These are phyloP conservation scores for Myriosclerotinia scirpicola DNA, from an alignment of 2,329 filamentous ascomycete genomes.

Conservation along the genomic window DNA sequence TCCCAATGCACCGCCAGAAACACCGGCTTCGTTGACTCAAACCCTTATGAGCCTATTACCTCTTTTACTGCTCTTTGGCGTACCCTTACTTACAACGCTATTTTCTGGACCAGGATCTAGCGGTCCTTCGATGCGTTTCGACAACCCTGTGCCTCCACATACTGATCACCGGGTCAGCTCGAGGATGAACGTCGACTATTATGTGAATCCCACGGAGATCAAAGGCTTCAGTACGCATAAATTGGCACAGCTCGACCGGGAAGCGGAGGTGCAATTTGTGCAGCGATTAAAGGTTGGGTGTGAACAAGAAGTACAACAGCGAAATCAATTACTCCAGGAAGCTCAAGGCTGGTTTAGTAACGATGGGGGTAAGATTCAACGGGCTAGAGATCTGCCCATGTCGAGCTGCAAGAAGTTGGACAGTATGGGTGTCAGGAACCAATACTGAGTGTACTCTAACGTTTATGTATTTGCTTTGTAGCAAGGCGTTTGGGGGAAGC, in stretches of 20 bases:
- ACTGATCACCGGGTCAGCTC: slow-evolving; percentile 72
- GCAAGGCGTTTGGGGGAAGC: slow-evolving; percentile 35
- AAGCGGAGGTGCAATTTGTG: slow-evolving; percentile 73
- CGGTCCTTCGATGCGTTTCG: slow-evolving; percentile 74
- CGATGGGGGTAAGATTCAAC: slow-evolving; percentile 59
- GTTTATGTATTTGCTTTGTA: slow-evolving; percentile 31
- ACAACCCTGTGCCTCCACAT: slow-evolving; percentile 66
- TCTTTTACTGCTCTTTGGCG: slow-evolving; percentile 83
- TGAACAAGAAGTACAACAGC: slow-evolving; percentile 65
- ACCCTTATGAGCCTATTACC: slow-evolving; percentile 77
- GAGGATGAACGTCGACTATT: slow-evolving; percentile 77
- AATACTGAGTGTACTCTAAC: slow-evolving; percentile 11
- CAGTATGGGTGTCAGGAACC: slow-evolving; percentile 45
- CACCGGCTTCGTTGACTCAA: slow-evolving; percentile 49
- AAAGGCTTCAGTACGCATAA: slow-evolving; percentile 67
- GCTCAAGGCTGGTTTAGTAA: slow-evolving; percentile 70
- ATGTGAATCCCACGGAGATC: slow-evolving; percentile 76
- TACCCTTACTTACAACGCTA: slow-evolving; percentile 78
- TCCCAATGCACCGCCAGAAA: slow-evolving; percentile 51
- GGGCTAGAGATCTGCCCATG: slow-evolving; percentile 54
- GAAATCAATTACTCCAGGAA: slow-evolving; percentile 58
- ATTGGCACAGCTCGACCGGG: slow-evolving; percentile 71
- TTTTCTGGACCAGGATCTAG: slow-evolving; percentile 59
- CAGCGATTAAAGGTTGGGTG: slow-evolving; percentile 68
- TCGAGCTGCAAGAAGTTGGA: slow-evolving; percentile 58